Conservation (phyloP, 2,329 filamentous ascomycete species). For the Fonsecaea pugnacius region DNA sequence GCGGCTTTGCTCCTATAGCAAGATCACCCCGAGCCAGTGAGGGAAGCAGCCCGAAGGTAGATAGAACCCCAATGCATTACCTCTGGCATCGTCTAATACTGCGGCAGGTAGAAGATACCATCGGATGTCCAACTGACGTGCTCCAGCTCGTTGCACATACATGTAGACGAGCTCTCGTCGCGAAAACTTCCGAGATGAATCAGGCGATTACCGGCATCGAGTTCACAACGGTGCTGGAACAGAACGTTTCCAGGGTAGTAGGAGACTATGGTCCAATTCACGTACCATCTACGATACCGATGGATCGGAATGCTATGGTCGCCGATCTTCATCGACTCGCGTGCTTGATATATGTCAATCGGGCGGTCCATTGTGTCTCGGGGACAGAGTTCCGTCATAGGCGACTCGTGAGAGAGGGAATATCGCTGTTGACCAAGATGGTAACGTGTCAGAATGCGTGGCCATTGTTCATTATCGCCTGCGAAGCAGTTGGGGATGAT, state of each 20-base stretch:
- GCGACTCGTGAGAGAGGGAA: slow-evolving; percentile 31
- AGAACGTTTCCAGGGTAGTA: slow-evolving; percentile 24
- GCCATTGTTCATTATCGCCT: slow-evolving; percentile 34
- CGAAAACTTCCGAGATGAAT: slow-evolving; percentile 23
- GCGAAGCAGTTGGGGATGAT: slow-evolving; percentile 26
- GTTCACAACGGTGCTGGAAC: slow-evolving; percentile 24
- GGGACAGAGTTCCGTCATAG: slow-evolving; percentile 29
- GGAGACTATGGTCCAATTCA: slow-evolving; percentile 28
- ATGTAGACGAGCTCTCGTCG: slow-evolving; percentile 26
- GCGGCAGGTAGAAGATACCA: slow-evolving; percentile 24
- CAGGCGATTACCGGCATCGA: slow-evolving; percentile 18
- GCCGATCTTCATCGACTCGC: slow-evolving; percentile 32
- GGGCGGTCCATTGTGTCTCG: slow-evolving; percentile 25
- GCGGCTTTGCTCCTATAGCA: slow-evolving; percentile 21
- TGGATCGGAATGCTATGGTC: slow-evolving; percentile 26
- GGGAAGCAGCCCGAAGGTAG: slow-evolving; percentile 20
- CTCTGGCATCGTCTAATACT: slow-evolving; percentile 18
- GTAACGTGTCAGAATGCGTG: slow-evolving; percentile 31
- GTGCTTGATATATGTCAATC: slow-evolving; percentile 31
- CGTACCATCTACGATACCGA: slow-evolving; percentile 16
- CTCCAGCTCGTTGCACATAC: slow-evolving; percentile 28
- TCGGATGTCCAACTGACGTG: slow-evolving; percentile 30
- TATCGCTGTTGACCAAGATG: slow-evolving; percentile 32
- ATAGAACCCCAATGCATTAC: neutral
- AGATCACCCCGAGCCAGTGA: slow-evolving; percentile 27